Base-by-base conservation (phyloP, 2,329 filamentous ascomycete species). In the Pseudogymnoascus sp. region DNA sequence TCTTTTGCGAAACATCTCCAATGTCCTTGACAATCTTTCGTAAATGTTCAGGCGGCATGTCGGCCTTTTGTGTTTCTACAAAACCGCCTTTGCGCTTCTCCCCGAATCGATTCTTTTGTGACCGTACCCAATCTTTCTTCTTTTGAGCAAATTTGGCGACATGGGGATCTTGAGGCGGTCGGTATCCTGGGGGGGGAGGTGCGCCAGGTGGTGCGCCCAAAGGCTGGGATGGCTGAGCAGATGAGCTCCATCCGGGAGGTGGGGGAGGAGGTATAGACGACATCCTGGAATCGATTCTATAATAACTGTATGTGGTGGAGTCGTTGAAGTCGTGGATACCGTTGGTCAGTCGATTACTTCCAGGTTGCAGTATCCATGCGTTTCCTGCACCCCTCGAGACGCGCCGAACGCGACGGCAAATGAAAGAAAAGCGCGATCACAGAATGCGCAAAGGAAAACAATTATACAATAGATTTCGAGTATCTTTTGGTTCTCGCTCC, bases 1-100 rank as follows among this genome's bases (percentile, higher is more conserved):
- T 97, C 80, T 97, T 97, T 77, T 99, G 95, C 61, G 93, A 97
- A 60, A 99, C 93, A 80, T 99, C 94, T 69, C 95, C 95, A 73
- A 99, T 99, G 76, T 99, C 94, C 75, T 90, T 92, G 64, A 99
- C 93, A 67, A 97, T 97, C 80, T 99, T 99, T 69, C 95, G 91
- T 74, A 99, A 74, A 84, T 99, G 94, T 80, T 97, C 94, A 0
- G 94, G 93, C 0, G 94, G 95, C 91, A 99, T 96, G 72, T 99
- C 94, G 8, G 92, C 92, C 81, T 99, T 99, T 73, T 97, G 93
- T 5, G 92, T 96, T 78, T 99, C 93, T 1, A 99, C 91, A 67
- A 97, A 97, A 0, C 95, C 94, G 22, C 89, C 91, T 77, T 96
- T 96, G 65, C 94, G 84, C 84, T 97, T 97, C 82, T 99, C 95